Evolutionary conservation across 225 moss, liverwort and hornwort species (phyloP), one percentile per base, ranked within the genome.

Genomic region (Neckera pumila): DNA sequence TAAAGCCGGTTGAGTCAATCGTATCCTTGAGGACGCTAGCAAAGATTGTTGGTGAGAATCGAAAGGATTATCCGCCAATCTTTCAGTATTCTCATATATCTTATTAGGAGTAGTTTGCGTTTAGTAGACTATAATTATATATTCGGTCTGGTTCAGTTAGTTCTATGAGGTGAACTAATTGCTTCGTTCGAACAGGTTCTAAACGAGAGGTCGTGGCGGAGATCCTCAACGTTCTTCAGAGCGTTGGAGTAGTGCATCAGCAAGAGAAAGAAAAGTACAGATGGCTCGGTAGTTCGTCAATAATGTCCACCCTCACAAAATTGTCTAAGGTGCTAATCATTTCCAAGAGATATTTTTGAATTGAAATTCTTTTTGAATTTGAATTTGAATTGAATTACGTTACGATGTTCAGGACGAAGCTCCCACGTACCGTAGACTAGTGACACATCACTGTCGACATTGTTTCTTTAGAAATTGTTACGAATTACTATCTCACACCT

Each of bases 221-320:
- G 80, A 95, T 97, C 64, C 92, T 96, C 36, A 89, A 92, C 84
- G 95, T 97, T 76, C 93, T 99, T 60, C 95, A 99, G 91, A 94
- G 90, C 88, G 82, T 97, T 75, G 93, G 95, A 73, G 91, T 97
- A 21, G 95, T 99, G 75, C 92, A 92, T 75, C 93, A 95, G 73
- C 92, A 94, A 71, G 96, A 94, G 75, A 97, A 96, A 87, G 98
- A 95, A 90, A 94, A 92, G 79, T 96, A 90, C 82, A 93, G 89
- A 73, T 99, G 98, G 98, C 88, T 95, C 21, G 98, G 97, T 80
- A 93, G 94, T 93, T 90, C 92, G 66, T 87, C 92, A 83, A 93
- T 99, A 49, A 83, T 92, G 73, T 90, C 86, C 72, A 89, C 92
- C 51, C 91, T 97, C 85, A 72, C 91, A 64, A 93, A 92, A 90